Evolutionary conservation across 371 early-diverging fungal species (phyloP).

Genomic region (Nematocida minor): DNA sequence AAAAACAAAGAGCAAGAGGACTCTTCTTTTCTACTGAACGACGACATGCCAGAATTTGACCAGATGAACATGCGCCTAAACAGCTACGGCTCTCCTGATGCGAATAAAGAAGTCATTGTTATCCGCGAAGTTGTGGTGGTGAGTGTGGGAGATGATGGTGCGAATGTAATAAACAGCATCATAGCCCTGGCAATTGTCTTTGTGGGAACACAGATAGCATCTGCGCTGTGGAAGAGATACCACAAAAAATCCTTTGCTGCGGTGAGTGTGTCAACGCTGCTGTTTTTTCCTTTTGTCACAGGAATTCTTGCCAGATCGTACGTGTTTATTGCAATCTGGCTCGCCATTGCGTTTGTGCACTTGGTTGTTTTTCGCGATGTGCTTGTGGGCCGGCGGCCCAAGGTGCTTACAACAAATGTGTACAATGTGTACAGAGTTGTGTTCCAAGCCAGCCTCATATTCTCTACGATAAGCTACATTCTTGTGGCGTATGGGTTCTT

Average conservation of each 20-base stretch:
- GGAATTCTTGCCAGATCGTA: conserved; percentile 34
- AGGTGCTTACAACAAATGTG: conserved; percentile 11
- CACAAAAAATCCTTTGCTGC: conserved; percentile 45
- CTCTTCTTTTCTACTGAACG: too few species aligned
- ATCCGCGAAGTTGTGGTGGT: conserved; percentile 32
- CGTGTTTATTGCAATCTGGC: conserved; percentile 51
- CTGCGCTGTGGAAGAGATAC: conserved; percentile 54
- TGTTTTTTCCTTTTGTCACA: conserved; percentile 54
- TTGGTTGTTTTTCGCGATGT: conserved; percentile 47
- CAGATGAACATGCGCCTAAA: too few species aligned
- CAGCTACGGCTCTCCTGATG: neutral
- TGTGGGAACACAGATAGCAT: conserved; percentile 55
- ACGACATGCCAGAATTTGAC: too few species aligned
- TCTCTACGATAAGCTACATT: conserved; percentile 18
- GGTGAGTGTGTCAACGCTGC: conserved; percentile 39
- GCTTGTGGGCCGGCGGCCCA: conserved; percentile 32
- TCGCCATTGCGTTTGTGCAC: conserved; percentile 6
- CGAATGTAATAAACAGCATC: neutral
- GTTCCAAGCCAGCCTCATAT: conserved; percentile 9
- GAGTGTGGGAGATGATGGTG: conserved; percentile 16
- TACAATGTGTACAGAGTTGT: conserved; percentile 22
- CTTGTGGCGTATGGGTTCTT: conserved; percentile 40
- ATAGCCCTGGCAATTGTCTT: conserved; percentile 39
- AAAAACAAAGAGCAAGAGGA: neutral
- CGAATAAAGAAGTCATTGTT: conserved; percentile 8